phyloP scores from a whole-genome alignment of 495 filamentous ascomycete species.

The Melanomma pulvis-pyrius region DNA sequence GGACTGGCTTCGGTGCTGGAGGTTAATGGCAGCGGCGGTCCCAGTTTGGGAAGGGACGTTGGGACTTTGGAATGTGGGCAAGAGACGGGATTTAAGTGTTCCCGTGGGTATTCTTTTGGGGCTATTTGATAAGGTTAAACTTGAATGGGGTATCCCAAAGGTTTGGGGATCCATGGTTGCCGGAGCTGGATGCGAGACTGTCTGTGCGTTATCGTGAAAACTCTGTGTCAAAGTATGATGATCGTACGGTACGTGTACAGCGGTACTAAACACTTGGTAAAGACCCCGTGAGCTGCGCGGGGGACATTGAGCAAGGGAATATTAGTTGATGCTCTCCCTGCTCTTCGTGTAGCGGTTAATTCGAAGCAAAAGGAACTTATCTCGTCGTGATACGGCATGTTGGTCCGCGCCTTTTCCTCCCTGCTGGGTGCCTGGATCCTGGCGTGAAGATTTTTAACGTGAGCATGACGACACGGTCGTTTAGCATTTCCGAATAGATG shows the following conservation, averaged over 20 bases:
- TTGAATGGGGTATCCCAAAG: neutral
- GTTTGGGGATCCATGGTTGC: neutral
- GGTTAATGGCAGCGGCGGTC: neutral
- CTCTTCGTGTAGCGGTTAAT: no score
- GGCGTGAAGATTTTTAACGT: neutral
- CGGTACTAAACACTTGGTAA: no score
- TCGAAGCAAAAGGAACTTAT: neutral
- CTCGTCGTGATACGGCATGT: neutral
- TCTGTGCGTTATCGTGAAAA: neutral
- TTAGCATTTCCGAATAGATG: neutral
- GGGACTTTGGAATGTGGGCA: neutral
- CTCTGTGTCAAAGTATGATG: neutral
- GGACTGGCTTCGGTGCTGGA: neutral
- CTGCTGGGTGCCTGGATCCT: neutral
- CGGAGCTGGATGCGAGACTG: neutral
- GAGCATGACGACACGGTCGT: neutral
- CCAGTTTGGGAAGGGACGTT: neutral
- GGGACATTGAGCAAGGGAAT: no score
- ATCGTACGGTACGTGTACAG: no score
- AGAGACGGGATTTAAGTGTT: neutral
- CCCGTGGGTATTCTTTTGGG: neutral
- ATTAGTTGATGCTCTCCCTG: no score
- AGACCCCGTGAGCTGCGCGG: no score
- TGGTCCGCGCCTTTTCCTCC: neutral
- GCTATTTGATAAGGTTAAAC: neutral